phyloP scores from a whole-genome alignment of 352 stramenopile genomes.

The Pythium phragmitis region DNA sequence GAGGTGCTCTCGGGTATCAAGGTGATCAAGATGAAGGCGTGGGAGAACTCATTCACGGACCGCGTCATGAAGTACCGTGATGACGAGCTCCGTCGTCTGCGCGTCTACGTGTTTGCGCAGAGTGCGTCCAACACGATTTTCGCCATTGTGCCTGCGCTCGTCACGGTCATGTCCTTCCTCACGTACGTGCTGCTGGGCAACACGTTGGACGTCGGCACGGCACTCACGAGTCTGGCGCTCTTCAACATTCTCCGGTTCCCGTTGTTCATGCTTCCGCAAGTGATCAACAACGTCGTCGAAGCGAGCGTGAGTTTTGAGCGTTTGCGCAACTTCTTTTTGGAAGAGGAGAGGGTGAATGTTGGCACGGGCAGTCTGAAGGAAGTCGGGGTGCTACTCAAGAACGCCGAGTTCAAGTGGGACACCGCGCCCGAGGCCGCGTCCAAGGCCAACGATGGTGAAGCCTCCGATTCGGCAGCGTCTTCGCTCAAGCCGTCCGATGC shows the following conservation, averaged over 20 bases:
- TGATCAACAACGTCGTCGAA: constrained; percentile 94
- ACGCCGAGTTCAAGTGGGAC: constrained; percentile 71
- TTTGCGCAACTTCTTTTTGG: constrained; percentile 65
- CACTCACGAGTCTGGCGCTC: constrained; percentile 91
- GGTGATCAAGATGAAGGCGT: constrained; percentile 97
- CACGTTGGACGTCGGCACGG: constrained; percentile 82
- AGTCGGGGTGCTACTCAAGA: constrained; percentile 47
- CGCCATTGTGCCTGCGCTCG: constrained; percentile 78
- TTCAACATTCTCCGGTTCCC: constrained; percentile 97
- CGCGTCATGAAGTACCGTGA: constrained; percentile 61
- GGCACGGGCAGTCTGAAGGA: constrained; percentile 76
- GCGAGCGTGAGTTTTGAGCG: constrained; percentile 68
- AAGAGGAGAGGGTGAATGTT: constrained; percentile 69
- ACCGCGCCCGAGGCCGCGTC: constrained; percentile 18
- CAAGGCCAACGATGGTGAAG: constrained; percentile 40
- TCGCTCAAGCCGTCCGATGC: constrained; percentile 33
- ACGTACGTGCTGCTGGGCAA: constrained; percentile 69
- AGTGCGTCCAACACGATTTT: constrained; percentile 47
- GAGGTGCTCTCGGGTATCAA: constrained; percentile 95
- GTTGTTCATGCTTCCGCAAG: constrained; percentile 94
- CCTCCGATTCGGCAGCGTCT: constrained; percentile 35
- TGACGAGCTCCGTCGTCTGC: constrained; percentile 65
- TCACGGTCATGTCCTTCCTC: constrained; percentile 86
- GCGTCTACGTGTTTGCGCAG: constrained; percentile 39
- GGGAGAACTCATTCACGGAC: constrained; percentile 86